Evolutionary conservation across 257 asterid species (phyloP).

Genomic region (Solanum gracilifrons): DNA sequence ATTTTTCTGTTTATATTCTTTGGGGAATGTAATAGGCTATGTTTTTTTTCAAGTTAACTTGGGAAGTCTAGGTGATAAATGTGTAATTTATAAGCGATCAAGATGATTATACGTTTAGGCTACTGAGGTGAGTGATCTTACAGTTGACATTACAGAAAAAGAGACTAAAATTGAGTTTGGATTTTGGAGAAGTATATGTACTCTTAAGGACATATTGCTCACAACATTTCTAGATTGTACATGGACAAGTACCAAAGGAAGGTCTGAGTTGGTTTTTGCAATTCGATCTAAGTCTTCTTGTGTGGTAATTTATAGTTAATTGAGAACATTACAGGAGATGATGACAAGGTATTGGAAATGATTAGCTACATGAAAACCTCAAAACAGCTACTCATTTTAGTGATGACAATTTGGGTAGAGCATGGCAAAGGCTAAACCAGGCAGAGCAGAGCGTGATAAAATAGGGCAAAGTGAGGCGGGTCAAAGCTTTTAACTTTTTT

Average conservation of each 20-base stretch:
- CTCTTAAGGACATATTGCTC: background rate
- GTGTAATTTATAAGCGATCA: background rate
- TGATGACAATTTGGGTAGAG: too few species aligned
- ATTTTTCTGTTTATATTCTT: background rate
- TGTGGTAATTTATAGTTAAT: background rate
- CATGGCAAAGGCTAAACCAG: background rate
- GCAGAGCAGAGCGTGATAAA: background rate
- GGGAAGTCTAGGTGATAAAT: background rate
- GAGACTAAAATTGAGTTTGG: background rate
- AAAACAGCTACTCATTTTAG: too few species aligned
- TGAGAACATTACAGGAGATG: background rate
- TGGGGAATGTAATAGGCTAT: background rate
- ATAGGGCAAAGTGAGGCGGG: background rate
- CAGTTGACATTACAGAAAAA: background rate
- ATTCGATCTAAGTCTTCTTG: background rate
- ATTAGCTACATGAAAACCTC: conserved; percentile 6
- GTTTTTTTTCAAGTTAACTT: background rate
- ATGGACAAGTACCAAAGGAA: background rate
- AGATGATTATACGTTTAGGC: background rate
- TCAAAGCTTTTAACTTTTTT: background rate
- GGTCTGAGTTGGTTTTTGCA: background rate
- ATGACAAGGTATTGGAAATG: background rate
- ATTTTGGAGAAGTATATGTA: background rate
- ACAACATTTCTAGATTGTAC: background rate
- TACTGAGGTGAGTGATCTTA: background rate